phyloP scores from a whole-genome alignment of 768 basidiomycete species.

The Suillus subluteus region DNA sequence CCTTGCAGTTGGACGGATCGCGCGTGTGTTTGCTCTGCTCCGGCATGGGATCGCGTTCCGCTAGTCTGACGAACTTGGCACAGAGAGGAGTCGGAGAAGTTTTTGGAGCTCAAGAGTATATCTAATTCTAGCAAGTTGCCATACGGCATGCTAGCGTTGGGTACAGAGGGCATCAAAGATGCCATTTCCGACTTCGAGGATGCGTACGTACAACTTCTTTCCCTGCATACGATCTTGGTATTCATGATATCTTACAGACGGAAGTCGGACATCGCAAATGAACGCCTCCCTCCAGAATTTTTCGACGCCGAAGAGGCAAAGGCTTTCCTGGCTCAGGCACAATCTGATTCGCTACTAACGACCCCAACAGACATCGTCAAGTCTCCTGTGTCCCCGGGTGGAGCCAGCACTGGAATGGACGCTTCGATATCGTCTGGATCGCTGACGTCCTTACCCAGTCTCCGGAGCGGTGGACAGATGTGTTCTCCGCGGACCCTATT shows the following conservation, averaged over 20 bases:
- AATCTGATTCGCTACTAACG: constrained; percentile 48
- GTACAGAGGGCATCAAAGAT: constrained; percentile 95
- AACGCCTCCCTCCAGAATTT: constrained; percentile 94
- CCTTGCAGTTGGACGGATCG: constrained; percentile 95
- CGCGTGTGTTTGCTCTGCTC: constrained; percentile 91
- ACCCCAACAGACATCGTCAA: constrained; percentile 52
- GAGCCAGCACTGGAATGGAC: constrained; percentile 46
- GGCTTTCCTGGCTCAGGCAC: constrained; percentile 50
- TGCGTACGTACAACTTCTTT: constrained; percentile 70
- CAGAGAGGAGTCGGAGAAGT: constrained; percentile 96
- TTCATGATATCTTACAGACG: constrained; percentile 52
- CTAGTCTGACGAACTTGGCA: not conserved
- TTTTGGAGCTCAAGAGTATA: constrained; percentile 94
- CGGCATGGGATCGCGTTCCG: constrained; percentile 57
- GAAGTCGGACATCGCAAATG: constrained; percentile 99
- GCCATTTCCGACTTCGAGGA: constrained; percentile 93
- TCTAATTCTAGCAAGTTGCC: constrained; percentile 78
- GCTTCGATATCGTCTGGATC: constrained; percentile 23
- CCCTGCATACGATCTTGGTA: not conserved
- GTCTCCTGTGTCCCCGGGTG: constrained; percentile 49
- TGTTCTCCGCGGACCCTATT: constrained; percentile 45
- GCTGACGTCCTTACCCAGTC: constrained; percentile 27
- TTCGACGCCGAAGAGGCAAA: constrained; percentile 79
- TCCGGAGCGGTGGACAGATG: constrained; percentile 21
- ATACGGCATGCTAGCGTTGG: constrained; percentile 81